A percentile compares a stretch with the other conserved stretches of the same genome.
Evolutionary conservation across 768 basidiomycete species (phyloP).

Genomic region (Tulasnella sp.): DNA sequence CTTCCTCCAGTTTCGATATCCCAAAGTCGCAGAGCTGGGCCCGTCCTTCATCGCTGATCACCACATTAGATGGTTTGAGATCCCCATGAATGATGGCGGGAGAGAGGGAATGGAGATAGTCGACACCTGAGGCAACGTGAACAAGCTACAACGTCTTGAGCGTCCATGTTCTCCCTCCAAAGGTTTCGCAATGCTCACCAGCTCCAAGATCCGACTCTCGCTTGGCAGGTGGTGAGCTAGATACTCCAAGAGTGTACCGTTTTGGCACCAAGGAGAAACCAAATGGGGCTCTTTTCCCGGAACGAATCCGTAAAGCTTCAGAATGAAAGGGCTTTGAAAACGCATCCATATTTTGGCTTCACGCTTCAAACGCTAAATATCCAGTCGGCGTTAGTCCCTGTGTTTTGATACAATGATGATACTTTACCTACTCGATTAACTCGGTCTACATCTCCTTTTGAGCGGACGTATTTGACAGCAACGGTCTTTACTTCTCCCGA

Average conservation of each 20-base stretch:
- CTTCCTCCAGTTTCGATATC: not conserved
- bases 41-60: not conserved
- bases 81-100: not conserved
- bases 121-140: not conserved
- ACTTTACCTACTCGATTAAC: not conserved
- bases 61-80: not conserved
- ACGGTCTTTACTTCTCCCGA: not conserved
- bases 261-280: not conserved
- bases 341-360: not conserved
- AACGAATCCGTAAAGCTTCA: not conserved
- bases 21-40: not conserved
- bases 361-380: not conserved
- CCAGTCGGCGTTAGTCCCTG: not conserved
- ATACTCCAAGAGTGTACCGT: not conserved
- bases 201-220: not conserved
- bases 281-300: not conserved
- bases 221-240: not conserved
- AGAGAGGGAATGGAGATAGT: not conserved
- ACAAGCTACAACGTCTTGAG: not conserved
- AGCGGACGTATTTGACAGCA: not conserved
- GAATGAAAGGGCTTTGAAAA: not conserved
- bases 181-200: not conserved
- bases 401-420: not conserved
- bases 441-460: not conserved
- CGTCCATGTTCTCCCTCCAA: too few species aligned